These are phyloP conservation scores for Stachybotrys chartarum DNA, from an alignment of 2,329 filamentous ascomycete genomes.

Conservation along the genomic window DNA sequence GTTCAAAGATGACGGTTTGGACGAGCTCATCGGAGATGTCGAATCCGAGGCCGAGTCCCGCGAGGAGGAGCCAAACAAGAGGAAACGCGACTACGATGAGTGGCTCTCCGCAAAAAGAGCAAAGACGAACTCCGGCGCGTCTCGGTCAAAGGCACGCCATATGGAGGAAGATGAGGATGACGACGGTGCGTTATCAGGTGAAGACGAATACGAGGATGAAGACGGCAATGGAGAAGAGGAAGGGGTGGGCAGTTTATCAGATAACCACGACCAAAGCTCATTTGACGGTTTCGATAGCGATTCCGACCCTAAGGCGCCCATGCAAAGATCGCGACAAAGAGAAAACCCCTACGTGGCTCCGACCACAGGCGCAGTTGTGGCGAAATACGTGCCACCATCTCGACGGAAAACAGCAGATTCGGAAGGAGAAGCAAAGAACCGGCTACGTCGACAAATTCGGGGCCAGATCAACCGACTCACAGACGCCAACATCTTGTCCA, in stretches of 20 bases:
- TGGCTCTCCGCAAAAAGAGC: constrained; percentile 54
- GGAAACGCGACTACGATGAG: constrained; percentile 48
- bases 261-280: constrained; percentile 2
- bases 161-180: constrained; percentile 16
- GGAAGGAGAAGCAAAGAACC: constrained; percentile 58
- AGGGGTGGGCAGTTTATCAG: constrained; percentile 14
- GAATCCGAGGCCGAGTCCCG: constrained; percentile 37
- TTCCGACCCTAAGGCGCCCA: constrained; percentile 18
- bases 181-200: constrained; percentile 16
- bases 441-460: constrained; percentile 73
- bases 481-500: constrained; percentile 80
- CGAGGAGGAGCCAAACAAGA: constrained; percentile 54
- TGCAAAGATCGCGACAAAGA: constrained; percentile 38
- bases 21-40: constrained; percentile 66
- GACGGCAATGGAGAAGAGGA: constrained; percentile 24
- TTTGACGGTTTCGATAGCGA: constrained; percentile 20
- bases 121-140: constrained; percentile 26
- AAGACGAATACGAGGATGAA: constrained; percentile 16
- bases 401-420: constrained; percentile 57
- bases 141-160: constrained; percentile 8
- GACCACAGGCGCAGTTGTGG: constrained; percentile 31
- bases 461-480: constrained; percentile 90
- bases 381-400: constrained; percentile 88
- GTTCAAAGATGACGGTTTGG: constrained; percentile 77
- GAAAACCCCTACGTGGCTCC: constrained; percentile 92